A percentile compares a stretch with the other conserved stretches of the same genome.
Conservation (phyloP, 2,329 filamentous ascomycete species). For the Ophiostoma sp. region DNA sequence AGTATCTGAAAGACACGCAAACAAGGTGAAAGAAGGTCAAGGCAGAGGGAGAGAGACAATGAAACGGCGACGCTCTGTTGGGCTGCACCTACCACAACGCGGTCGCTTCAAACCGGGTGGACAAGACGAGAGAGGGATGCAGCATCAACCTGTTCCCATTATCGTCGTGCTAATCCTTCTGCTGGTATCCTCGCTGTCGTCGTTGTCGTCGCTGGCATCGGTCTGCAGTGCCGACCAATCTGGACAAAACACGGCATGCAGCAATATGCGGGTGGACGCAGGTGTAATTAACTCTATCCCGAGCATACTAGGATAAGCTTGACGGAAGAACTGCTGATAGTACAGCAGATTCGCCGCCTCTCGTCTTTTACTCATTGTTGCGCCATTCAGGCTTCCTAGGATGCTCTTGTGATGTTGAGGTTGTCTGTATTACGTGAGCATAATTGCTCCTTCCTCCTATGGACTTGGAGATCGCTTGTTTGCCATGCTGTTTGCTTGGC, state of each 20-base stretch:
- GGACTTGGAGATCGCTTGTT: neutral
- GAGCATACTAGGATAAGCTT: neutral
- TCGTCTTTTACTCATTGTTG: neutral
- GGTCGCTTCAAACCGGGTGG: neutral
- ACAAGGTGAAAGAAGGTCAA: neutral
- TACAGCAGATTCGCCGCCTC: neutral
- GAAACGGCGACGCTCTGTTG: neutral
- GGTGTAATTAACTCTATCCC: conserved; percentile 15
- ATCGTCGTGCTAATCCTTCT: neutral
- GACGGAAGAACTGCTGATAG: neutral
- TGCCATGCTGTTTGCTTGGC: neutral
- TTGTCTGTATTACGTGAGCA: neutral
- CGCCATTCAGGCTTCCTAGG: neutral
- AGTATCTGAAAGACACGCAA: neutral
- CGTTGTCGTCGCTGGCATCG: neutral
- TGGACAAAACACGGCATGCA: conserved; percentile 15
- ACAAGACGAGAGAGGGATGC: neutral
- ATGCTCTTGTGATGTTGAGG: neutral
- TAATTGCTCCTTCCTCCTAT: conserved; percentile 1
- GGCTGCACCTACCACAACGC: neutral
- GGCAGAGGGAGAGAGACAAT: neutral
- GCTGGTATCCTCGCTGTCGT: neutral
- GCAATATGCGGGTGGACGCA: conserved; percentile 19
- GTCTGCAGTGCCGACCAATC: neutral
- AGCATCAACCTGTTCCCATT: neutral